Percentiles rank a stretch among this genome's conserved stretches.
Evolutionary conservation across 352 stramenopile species (phyloP).

Genomic region (Phytophthora pinifolia): DNA sequence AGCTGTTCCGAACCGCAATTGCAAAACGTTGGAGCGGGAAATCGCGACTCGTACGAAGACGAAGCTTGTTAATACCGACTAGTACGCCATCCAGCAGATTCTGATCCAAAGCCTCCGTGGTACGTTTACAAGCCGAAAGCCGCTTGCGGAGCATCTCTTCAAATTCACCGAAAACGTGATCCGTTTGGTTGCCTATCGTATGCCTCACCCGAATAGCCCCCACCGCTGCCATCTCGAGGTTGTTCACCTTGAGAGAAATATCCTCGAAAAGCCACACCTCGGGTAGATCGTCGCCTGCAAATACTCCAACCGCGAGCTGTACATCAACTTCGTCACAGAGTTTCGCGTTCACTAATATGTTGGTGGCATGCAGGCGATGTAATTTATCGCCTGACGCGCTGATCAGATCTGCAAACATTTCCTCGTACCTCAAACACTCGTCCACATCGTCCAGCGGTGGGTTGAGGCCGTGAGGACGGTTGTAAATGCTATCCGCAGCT

Average conservation of each 20-base stretch:
- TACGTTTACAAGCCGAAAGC: conserved; percentile 33
- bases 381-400: conserved; percentile 67
- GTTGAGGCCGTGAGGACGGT: conserved; percentile 59
- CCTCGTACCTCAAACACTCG: conserved; percentile 43
- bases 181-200: conserved; percentile 43
- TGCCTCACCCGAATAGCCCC: conserved; percentile 45
- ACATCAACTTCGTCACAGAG: conserved; percentile 36
- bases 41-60: conserved; percentile 33
- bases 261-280: conserved; percentile 66
- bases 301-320: conserved; percentile 44
- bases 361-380: conserved; percentile 59
- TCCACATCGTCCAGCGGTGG: conserved; percentile 40
- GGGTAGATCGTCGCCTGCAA: conserved; percentile 68
- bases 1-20: conserved; percentile 24
- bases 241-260: conserved; percentile 44
- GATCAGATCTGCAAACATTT: conserved; percentile 43
- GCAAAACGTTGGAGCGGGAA: conserved; percentile 40
- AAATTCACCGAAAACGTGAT: conserved; percentile 77
- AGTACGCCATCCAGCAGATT: conserved; percentile 52
- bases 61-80: conserved; percentile 50
- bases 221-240: conserved; percentile 41
- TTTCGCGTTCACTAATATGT: conserved; percentile 41
- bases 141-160: conserved; percentile 56
- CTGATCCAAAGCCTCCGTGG: conserved; percentile 9
- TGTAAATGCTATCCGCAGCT: conserved; percentile 51